Base-by-base conservation (phyloP, 1,284 basidiomycete genomes). In the Laetiporus sulphureus region DNA sequence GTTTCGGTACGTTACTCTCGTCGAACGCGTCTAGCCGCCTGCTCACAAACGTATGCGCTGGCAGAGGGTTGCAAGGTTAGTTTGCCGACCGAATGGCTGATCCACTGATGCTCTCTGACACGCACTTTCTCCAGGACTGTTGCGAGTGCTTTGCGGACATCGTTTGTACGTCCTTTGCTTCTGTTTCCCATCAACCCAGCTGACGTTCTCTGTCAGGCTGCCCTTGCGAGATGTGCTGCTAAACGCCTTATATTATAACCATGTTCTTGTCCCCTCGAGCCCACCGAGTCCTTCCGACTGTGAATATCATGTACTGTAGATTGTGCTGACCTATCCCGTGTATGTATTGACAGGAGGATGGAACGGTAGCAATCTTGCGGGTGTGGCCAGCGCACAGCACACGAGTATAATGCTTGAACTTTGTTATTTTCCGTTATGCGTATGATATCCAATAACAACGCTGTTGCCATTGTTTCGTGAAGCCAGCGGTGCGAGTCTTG, bases 1-100 rank as follows among this genome's bases (percentile, higher is more conserved):
- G 79, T 62, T 82, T 73, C 57, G 79, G 75, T 76, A 47, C 51
- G 73, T 68, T 12, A 18, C 12, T 37, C 23, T 33, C 15, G 16
- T 21, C 10, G 16, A 16, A n/a, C 33, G 21, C 13, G 10, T 21
- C 23, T 36, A 12, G 16, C 22, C 24, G 15, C 13, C 36, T 27
- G 22, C 25, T 15, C 38, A 5, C 10, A 18, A 15, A 4, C 30
- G 12, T 27, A 8, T 15, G 10, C 15, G 6, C 19, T n/a, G 5
- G 20, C 45, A 65, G 63, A 67, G 46, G 62, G 63, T 48, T 66
- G 65, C 63, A 63, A 66, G 59, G 62, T 63, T 45, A 44, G 55
- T 44, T 18, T 29, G 3, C 13, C 16, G 19, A 21, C 29, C 16
- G 20, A 22, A 8, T 20, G 12, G 5, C 11, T 13, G 18, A 10